Evolutionary conservation across 2,329 filamentous ascomycete species (phyloP).

Genomic region (Ophiosphaerella korrae): DNA sequence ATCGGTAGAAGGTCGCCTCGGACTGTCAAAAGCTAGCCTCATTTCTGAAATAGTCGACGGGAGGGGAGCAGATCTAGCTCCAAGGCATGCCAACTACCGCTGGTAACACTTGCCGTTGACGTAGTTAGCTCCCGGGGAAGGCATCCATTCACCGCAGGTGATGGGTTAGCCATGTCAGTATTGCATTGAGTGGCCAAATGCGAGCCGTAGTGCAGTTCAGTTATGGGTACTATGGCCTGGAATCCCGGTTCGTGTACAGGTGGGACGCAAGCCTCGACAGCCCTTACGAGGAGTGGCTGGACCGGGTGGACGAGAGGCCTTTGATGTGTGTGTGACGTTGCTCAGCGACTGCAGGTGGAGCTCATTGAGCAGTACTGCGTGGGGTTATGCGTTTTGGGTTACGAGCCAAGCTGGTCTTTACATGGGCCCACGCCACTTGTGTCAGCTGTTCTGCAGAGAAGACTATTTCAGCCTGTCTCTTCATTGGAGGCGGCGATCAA

Average conservation of each 20-base stretch:
- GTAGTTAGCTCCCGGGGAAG: background rate
- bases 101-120: background rate
- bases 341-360: background rate
- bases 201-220: background rate
- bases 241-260: background rate
- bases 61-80: background rate
- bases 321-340: slow-evolving; percentile 4
- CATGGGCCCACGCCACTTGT: background rate
- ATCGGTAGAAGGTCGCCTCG: background rate
- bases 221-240: background rate
- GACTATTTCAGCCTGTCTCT: background rate
- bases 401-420: background rate
- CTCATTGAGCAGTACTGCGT: background rate
- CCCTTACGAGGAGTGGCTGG: background rate
- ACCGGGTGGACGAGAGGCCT: background rate
- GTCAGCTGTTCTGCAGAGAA: background rate
- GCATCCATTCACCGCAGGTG: background rate
- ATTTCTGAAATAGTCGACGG: background rate
- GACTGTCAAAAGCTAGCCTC: too few relatives aligned
- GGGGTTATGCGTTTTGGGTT: background rate
- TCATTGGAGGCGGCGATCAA: background rate
- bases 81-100: background rate
- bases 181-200: background rate
- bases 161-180: background rate
- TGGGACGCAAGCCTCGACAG: background rate